Conservation (phyloP, 106 monocot species). For the Platanthera zijinensis region DNA sequence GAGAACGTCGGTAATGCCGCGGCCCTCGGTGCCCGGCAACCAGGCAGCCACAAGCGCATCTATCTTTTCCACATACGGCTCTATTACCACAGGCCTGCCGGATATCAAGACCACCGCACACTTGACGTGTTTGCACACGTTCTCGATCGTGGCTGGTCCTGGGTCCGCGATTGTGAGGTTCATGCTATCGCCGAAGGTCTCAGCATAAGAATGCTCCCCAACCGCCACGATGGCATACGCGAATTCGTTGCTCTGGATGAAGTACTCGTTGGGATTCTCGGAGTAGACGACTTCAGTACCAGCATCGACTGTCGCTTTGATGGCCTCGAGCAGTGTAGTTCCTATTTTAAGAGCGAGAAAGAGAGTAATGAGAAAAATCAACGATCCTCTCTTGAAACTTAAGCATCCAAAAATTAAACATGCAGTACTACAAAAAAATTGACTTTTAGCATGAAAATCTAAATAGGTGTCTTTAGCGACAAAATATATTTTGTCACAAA, state of each 20-base stretch:
- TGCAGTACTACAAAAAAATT: too few species aligned
- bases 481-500: too few species aligned
- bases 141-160: constrained; percentile 36
- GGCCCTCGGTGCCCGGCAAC: constrained; percentile 67
- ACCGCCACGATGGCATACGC: constrained; percentile 22
- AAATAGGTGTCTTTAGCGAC: too few species aligned
- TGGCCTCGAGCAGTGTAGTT: constrained; percentile 8
- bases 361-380: background rate
- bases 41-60: constrained; percentile 75
- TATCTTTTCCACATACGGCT: constrained; percentile 34
- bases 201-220: constrained; percentile 34
- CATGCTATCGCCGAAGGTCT: background rate
- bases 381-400: too few species aligned
- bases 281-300: constrained; percentile 26
- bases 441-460: too few species aligned
- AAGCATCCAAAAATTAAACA: too few species aligned
- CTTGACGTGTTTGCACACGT: constrained; percentile 36
- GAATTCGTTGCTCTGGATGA: constrained; percentile 19
- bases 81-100: constrained; percentile 60
- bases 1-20: constrained; percentile 50
- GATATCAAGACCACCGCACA: constrained; percentile 62
- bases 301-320: constrained; percentile 30
- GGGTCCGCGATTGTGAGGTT: constrained; percentile 27
- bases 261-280: constrained; percentile 17
- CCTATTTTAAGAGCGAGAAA: background rate